Evolutionary conservation across 2,329 filamentous ascomycete species (phyloP), one percentile per base, ranked within the genome.

Genomic region (Aspergillus texensis): DNA sequence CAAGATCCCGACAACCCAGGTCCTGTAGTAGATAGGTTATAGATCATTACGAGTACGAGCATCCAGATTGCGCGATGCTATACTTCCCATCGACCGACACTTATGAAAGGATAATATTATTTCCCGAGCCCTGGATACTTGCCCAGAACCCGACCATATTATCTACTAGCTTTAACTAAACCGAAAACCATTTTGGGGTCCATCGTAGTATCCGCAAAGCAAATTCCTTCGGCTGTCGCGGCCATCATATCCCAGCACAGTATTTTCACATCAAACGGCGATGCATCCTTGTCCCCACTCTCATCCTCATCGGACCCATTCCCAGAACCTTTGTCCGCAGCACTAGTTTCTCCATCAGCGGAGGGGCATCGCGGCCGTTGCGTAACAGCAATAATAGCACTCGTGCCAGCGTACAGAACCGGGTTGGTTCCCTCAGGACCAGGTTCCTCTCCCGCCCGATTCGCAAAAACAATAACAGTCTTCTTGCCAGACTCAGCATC

Each of bases 371-470:
- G 64, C 21, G 61, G 57, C 41, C 68, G 70, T 60, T 79, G 77
- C 62, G 72, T 75, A 61, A 79, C 66, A 12, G 76, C 78, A 63
- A 84, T 70, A 52, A 83, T 76, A 62, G 79, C 73, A 64, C 81
- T 83, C n/a, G 79, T 81, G 53, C 82, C 82, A 58, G 81, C 82
- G 74, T 83, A 84, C 57, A 77, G 74, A 56, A 77, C 81, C 34
- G 76, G 74, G 53, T 77, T 75, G 64, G 79, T 76, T 48, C 75
- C 71, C 39, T 74, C 74, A 54, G 71, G 74, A 21, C 68, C 70
- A 21, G 75, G 77, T 66, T 82, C 82, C 60, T 79, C 75, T 1
- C 82, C 82, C 14, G 75, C 70, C 54, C 82, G 72, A 71, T 84
- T 84, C 19, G 80, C 80, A 70, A 81, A 81, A 43, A 84, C 77